Percentiles rank a stretch among this genome's conserved stretches.
These are phyloP conservation scores for Primulina huaijiensis DNA, from an alignment of 257 asterid genomes.

Conservation along the genomic window DNA sequence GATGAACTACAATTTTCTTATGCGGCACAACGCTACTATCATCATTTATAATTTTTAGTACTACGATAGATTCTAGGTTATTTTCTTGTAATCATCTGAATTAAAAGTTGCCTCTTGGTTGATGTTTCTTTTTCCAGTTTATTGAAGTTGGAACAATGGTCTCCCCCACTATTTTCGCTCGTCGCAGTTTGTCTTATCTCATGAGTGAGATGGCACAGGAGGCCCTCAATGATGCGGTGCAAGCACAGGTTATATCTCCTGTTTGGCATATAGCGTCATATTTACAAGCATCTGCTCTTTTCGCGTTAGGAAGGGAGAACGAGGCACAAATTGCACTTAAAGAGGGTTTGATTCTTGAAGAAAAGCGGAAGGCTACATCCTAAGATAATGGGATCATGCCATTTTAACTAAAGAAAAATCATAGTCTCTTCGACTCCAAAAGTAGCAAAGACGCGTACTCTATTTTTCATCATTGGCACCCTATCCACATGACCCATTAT, in stretches of 20 bases:
- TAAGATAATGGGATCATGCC: conserved; percentile 23
- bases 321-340: conserved; percentile 70
- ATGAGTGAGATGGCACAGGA: conserved; percentile 59
- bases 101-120: neutral
- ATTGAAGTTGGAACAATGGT: conserved; percentile 69
- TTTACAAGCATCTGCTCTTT: conserved; percentile 62
- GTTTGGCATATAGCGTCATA: conserved; percentile 72
- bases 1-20: neutral
- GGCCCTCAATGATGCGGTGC: conserved; percentile 66
- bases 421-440: conserved; percentile 21
- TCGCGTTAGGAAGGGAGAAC: conserved; percentile 61
- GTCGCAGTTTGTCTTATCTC: conserved; percentile 61
- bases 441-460: conserved; percentile 4
- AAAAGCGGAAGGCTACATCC: conserved; percentile 40
- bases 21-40: neutral
- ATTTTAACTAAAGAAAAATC: conserved; percentile 22
- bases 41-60: neutral
- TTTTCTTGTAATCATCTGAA: too few relatives aligned
- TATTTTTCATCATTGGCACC: conserved; percentile 11
- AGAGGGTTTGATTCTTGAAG: conserved; percentile 68
- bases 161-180: conserved; percentile 65
- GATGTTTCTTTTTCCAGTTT: conserved; percentile 43
- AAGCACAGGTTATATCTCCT: conserved; percentile 69
- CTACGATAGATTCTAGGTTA: neutral
- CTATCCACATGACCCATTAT: conserved; percentile 19